phyloP scores from a whole-genome alignment of 306 rosid genomes.

The Fagus crenata region DNA sequence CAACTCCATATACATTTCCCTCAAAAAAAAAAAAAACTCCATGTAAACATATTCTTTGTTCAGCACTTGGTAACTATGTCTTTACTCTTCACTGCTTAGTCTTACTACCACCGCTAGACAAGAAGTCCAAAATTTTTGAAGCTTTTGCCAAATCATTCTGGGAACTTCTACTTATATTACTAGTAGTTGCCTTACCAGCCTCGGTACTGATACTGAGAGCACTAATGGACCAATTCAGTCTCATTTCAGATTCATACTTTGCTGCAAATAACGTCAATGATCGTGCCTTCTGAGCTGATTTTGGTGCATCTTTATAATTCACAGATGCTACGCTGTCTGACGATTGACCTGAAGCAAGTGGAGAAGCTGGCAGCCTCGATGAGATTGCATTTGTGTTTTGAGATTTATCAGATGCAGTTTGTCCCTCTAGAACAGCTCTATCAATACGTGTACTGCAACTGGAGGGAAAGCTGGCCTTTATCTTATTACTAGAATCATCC shows the following conservation, averaged over 20 bases:
- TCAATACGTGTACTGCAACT: constrained; percentile 19
- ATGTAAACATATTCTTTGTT: no score
- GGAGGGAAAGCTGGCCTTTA: constrained; percentile 23
- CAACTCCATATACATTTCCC: not conserved
- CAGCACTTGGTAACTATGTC: not conserved
- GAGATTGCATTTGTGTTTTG: constrained; percentile 38
- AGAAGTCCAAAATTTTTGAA: constrained; percentile 35
- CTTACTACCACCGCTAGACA: constrained; percentile 22
- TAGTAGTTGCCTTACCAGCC: constrained; percentile 25
- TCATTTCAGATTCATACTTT: constrained; percentile 52
- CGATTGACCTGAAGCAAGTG: constrained; percentile 40
- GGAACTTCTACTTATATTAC: constrained; percentile 21
- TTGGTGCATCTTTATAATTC: constrained; percentile 42
- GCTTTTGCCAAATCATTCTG: constrained; percentile 30
- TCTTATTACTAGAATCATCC: constrained; percentile 27
- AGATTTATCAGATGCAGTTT: constrained; percentile 25
- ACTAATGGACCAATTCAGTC: constrained; percentile 31
- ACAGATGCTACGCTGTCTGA: constrained; percentile 44
- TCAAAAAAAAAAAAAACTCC: no score
- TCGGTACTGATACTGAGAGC: constrained; percentile 10
- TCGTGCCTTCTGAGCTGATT: constrained; percentile 56
- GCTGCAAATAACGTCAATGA: constrained; percentile 73
- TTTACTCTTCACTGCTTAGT: constrained; percentile 18
- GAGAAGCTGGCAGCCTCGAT: constrained; percentile 30
- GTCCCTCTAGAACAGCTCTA: constrained; percentile 32